Base-by-base conservation (phyloP, 139 green algal genomes). In the Mesostigma viride region DNA sequence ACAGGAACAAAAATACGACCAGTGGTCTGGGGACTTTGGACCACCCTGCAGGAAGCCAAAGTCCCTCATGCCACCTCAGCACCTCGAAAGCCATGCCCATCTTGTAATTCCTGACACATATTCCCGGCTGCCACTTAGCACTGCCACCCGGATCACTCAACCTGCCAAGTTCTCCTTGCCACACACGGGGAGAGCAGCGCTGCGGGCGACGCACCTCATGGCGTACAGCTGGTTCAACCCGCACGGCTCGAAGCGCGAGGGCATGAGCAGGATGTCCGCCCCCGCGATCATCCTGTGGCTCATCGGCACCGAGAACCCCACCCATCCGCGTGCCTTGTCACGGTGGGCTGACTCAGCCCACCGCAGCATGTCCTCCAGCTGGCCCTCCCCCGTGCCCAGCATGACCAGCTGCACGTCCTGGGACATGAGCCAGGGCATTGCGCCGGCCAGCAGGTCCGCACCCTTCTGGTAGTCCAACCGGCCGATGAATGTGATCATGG, bases 241-340 rank as follows among this genome's bases (percentile, higher is more conserved):
- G 64, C 76, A 82, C n/a, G 71, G 68, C 58, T 76, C 68, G 66
- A 78, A 82, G 31, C 66, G 64, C n/a, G 32, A 81, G 62, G 76
- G 85, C 73, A 88, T 88, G 22, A 90, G 71, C 72, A 91, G 78
- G 36, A 94, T 87, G 80, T 93, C 86, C 8, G 79, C 80, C 5
- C 73, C 84, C 17, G 85, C 89, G 0, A 86, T 95, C 74, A 96
- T 95, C 48, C 86, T 76, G 83, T 97, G 91, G 24, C 89, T 85
- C 81, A 94, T 90, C 64, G 82, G 71, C 14, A 89, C 81, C n/a
- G 59, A 86, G 78, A 96, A 97, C 33, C 90, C 91, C 30, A 97
- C 90, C 86, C 87, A 96, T 22, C 74, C 74, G n/a, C 85, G 71
- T 67, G 83, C 69, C 33, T 67, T 60, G 58, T 74, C 65, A n/a